Base-by-base conservation (phyloP, 148 eudicot genomes). In the Vaccinium corymbosum region DNA sequence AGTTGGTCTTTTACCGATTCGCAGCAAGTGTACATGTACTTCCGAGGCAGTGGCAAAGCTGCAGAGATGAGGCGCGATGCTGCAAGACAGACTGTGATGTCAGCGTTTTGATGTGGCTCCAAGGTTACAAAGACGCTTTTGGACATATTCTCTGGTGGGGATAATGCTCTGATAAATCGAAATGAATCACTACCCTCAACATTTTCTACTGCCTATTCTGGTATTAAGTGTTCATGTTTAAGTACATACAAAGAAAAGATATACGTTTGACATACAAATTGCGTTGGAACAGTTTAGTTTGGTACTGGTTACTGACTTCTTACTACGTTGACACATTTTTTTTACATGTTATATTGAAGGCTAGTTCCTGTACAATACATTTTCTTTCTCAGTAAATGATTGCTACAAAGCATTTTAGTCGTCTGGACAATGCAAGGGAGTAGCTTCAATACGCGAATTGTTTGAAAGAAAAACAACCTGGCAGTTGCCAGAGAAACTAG, bases 1-100 rank as follows among this genome's bases (percentile, higher is more conserved):
- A 0, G 2, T 16, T 82, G 29, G 48, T 49, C n/a, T 56, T 76
- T 71, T 14, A 64, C 12, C 19, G 17, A 78, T 79, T 50, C 86
- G 82, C 92, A 93, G 95, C 91, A 90, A 90, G 93, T 93, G 32
- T 93, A 91, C 86, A 88, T 84, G 88, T 91, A 91, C 84, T 91
- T 91, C 83, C 90, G 94, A 19, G 95, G 94, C 66, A 90, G 91
- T 82, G 94, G 95, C 35, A 93, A 90, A 89, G 87, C 87, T 20
- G 94, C 90, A 42, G 91, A 89, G 79, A 86, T 91, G 88, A 91
- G 86, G 90, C 85, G 86, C 85, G 88, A 90, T 53, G 94, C 93
- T 80, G 90, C 92, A 79, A 87, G 88, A 90, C 88, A 84, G 35
- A 86, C 93, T 3, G 81, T 91, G 89, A 89, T 86, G 93, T 88